Evolutionary conservation across 2,329 filamentous ascomycete genomes (phyloP), one percentile per base, ranked within the genome.

Genomic region (Immersiporthe knoxdaviesiana): DNA sequence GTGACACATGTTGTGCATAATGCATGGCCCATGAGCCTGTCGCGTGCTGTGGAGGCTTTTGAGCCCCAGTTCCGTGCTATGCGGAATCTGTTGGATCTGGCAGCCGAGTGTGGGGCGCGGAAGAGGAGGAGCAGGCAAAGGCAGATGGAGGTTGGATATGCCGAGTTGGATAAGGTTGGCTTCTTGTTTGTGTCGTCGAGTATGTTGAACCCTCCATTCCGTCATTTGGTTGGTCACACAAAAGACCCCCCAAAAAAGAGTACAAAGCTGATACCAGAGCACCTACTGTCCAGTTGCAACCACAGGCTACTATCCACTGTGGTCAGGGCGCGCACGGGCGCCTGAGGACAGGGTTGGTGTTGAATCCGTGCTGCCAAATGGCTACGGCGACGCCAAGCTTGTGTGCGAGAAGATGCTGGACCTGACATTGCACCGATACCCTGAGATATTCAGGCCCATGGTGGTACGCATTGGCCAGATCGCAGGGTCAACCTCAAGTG

Each of bases 371-470:
- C 74, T 85, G 6, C 78, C 80, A 1, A 81, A 76, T 4, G 85
- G 85, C 35, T 87, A 87, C 71, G 78, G 77, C n/a, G 84, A 87
- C 10, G 85, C 83, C 3, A 87, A 88, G 71, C 83, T 74, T 50
- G 79, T 79, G 0, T 87, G 84, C 73, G 85, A 87, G 72, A 74
- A 76, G 3, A 83, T 87, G 75, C 78, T 87, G 0, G 79, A 83
- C 63, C 75, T 79, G 64, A 87, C 85, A 0, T 74, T 86, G 3
- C 80, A 81, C 67, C 74, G 75, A 18, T 75, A 82, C 69, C 80
- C 81, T 0, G 69, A 76, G 0, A 75, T 70, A 1, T 85, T 87
- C 76, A 79, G 78, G 21, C 70, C 81, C 0, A 82, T 80, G 77
- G 75, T 74, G 0, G 80, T 84, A 0, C 80, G 85, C 0, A 77